Evolutionary conservation across 768 basidiomycete genomes (phyloP).

Genomic region (Melanogaster broomeanus): DNA sequence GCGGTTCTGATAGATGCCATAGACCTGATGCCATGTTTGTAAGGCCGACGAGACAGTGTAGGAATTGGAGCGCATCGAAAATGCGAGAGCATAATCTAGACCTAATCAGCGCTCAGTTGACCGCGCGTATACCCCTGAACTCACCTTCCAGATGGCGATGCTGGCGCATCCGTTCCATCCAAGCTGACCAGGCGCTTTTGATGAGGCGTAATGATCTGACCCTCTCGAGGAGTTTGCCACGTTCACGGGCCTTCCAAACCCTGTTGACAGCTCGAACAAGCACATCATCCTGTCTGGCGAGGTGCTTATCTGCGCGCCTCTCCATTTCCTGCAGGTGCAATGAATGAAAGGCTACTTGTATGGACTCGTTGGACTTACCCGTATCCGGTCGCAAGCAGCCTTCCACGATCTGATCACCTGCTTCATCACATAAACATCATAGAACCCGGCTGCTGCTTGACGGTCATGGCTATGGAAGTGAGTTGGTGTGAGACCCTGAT

Average conservation of each 20-base stretch:
- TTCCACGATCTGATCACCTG: constrained; percentile 57
- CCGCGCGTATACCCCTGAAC: constrained; percentile 4
- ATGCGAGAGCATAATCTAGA: constrained; percentile 52
- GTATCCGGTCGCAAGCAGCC: constrained; percentile 47
- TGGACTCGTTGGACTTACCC: constrained; percentile 37
- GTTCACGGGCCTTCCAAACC: constrained; percentile 71
- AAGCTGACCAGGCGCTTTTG: constrained; percentile 48
- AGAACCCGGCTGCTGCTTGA: constrained; percentile 44
- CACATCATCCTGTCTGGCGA: constrained; percentile 56
- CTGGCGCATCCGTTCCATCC: constrained; percentile 47
- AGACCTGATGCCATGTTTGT: constrained; percentile 46
- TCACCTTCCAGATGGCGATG: constrained; percentile 49
- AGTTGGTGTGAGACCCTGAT: constrained; percentile 2
- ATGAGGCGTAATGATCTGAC: constrained; percentile 48
- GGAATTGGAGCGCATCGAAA: constrained; percentile 47
- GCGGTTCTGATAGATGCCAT: constrained; percentile 47
- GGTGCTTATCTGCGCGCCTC: constrained; percentile 55
- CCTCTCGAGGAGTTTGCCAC: constrained; percentile 56
- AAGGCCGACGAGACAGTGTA: constrained; percentile 38
- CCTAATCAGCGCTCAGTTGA: constrained; percentile 10
- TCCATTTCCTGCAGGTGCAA: constrained; percentile 49
- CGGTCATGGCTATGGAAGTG: constrained; percentile 42
- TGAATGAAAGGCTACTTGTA: constrained; percentile 9
- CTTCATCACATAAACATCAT: constrained; percentile 46
- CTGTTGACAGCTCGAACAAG: constrained; percentile 58